Percentiles rank a stretch among this genome's conserved stretches.
phyloP scores from a whole-genome alignment of 768 basidiomycete species.

The Leccinum boreale region DNA sequence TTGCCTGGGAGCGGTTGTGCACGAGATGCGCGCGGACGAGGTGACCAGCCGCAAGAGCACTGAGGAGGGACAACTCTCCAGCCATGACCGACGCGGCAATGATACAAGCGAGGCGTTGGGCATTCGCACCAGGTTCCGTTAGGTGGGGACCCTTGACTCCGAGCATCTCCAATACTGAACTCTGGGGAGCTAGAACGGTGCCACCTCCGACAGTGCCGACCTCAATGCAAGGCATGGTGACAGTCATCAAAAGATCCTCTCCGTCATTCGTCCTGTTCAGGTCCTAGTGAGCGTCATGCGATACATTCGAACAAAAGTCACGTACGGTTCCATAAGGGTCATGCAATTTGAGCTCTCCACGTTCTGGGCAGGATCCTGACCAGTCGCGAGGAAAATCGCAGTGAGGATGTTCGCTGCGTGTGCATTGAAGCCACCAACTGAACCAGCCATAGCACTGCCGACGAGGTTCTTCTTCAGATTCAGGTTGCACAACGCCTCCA shows the following conservation, averaged over 20 bases:
- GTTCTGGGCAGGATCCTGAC: slow-evolving; percentile 98
- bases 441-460: slow-evolving; percentile 97
- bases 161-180: slow-evolving; percentile 89
- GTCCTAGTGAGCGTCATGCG: slow-evolving; percentile 2
- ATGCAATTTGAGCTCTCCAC: slow-evolving; percentile 99
- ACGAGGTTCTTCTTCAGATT: slow-evolving; percentile 97
- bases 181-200: slow-evolving; percentile 87
- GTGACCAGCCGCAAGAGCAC: slow-evolving; percentile 92
- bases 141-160: slow-evolving; percentile 89
- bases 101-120: slow-evolving; percentile 84
- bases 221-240: slow-evolving; percentile 99
- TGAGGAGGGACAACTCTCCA: slow-evolving; percentile 88
- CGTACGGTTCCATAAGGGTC: slow-evolving; percentile 97
- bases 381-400: slow-evolving; percentile 92
- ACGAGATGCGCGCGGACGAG: slow-evolving; percentile 90
- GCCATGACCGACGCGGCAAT: slow-evolving; percentile 96
- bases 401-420: slow-evolving; percentile 98
- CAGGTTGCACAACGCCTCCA: slow-evolving; percentile 82
- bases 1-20: slow-evolving; percentile 83
- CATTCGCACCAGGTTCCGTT: slow-evolving; percentile 83
- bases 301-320: slow-evolving; percentile 4
- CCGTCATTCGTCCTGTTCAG: slow-evolving; percentile 73
- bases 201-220: slow-evolving; percentile 98
- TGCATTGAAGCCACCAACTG: slow-evolving; percentile 97
- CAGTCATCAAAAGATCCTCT: slow-evolving; percentile 86